Base-by-base conservation (phyloP, 768 basidiomycete species). In the Boletus rubescentipes region DNA sequence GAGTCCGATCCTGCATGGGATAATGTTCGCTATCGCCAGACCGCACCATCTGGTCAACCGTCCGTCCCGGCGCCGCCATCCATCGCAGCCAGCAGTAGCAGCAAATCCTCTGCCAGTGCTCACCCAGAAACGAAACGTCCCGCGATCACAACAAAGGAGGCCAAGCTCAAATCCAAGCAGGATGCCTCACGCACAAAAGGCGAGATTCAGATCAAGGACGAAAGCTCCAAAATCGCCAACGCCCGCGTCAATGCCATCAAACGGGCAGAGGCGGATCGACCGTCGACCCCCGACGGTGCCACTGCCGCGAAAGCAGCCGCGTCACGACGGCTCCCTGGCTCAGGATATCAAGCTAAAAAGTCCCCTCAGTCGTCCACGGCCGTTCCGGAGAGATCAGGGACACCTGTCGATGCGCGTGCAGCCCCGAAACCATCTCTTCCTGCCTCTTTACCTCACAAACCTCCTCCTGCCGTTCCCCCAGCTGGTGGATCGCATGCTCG, bases 1-100 rank as follows among this genome's bases (percentile, higher is more conserved):
- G 77, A 84, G 52, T 76, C 72, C 15, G 84, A 90, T 67, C 75
- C 83, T 5, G 72, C 75, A n/a, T 91, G 89, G 88, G 67, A 74
- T 11, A 77, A 85, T 59, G 77, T 84, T 2, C 68, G 67, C 32
- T 75, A 69, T 42, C 73, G 74, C 7, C 42, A 53, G 10, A 43
- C 62, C 1, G 59, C 49, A 46, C 55, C 60, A 7, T 29, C 57
- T 20, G 20, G 53, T 26, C 64, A 58, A 4, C n/a, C 44, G 2
- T 32, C 67, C 15, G 43, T 53, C 16, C 58, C 60, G 0, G 29
- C 58, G 5, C 52, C 69, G 6, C 62, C 66, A 5, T 40, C 61
- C 18, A 48, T 64, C 39, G 37, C 57, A 1, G 6, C 63, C n/a
- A 59, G 37, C n/a, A 65, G 8, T 23, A 69, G 57, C 9, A 59